phyloP scores from a whole-genome alignment of 2,329 filamentous ascomycete genomes.

The Shiraia bambusicola region DNA sequence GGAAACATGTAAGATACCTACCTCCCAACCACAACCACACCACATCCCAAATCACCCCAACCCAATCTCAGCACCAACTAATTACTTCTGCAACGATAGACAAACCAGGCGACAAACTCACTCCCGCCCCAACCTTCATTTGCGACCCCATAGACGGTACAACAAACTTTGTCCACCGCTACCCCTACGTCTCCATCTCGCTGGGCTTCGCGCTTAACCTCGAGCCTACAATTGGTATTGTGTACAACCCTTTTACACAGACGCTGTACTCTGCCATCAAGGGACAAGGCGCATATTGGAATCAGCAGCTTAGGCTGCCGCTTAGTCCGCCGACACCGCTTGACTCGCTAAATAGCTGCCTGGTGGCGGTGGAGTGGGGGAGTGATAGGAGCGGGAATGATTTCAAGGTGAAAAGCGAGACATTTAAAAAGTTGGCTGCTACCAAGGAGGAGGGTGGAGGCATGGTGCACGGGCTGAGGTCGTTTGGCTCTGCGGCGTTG shows the following conservation, averaged over 20 bases:
- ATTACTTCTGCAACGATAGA: conserved; percentile 33
- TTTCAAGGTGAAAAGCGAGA: conserved; percentile 67
- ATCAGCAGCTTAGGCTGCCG: conserved; percentile 46
- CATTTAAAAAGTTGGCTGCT: conserved; percentile 59
- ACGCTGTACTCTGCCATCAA: conserved; percentile 68
- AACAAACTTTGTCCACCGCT: conserved; percentile 77
- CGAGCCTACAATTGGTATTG: conserved; percentile 67
- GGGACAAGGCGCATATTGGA: conserved; percentile 64
- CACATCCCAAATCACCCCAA: conserved; percentile 57
- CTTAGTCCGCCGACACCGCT: conserved; percentile 59
- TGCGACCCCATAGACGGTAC: conserved; percentile 82
- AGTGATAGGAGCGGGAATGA: conserved; percentile 67
- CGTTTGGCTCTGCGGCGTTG: conserved; percentile 70
- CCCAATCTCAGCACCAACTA: no score
- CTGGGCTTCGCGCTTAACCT: conserved; percentile 69
- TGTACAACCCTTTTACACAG: conserved; percentile 77
- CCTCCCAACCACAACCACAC: background rate
- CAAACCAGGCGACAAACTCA: conserved; percentile 64
- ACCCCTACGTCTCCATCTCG: conserved; percentile 73
- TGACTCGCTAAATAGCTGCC: conserved; percentile 59
- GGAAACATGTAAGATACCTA: conserved; percentile 6
- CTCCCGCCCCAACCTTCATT: conserved; percentile 71
- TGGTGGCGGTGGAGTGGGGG: conserved; percentile 76
- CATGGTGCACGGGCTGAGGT: conserved; percentile 76
- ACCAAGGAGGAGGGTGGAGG: conserved; percentile 63